Conservation (phyloP, 2,329 filamentous ascomycete genomes). For the Trichoderma koningiopsis region DNA sequence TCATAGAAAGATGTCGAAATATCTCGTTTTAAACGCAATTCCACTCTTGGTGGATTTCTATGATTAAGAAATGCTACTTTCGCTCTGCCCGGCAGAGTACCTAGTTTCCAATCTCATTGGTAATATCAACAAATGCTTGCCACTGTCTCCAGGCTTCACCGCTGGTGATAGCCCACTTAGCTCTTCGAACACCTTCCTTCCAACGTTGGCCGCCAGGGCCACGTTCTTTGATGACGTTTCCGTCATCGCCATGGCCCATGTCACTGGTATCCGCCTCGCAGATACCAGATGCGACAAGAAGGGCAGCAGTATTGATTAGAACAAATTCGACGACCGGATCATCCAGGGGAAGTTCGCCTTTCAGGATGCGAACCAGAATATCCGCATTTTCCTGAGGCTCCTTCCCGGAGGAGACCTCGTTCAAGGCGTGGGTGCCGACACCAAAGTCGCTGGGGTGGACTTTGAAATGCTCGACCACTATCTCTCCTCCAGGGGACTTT, state of each 20-base stretch:
- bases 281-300: slow-evolving; percentile 82
- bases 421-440: slow-evolving; percentile 70
- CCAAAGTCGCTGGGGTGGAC: slow-evolving; percentile 87
- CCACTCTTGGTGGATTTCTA: neutral
- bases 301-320: slow-evolving; percentile 86
- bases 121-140: slow-evolving; percentile 80
- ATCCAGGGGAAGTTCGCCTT: slow-evolving; percentile 70
- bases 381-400: slow-evolving; percentile 83
- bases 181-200: slow-evolving; percentile 91
- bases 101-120: slow-evolving; percentile 55
- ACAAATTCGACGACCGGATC: slow-evolving; percentile 92
- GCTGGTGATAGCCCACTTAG: slow-evolving; percentile 84
- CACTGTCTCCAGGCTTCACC: slow-evolving; percentile 84
- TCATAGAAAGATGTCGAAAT: neutral
- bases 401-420: slow-evolving; percentile 80
- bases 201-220: slow-evolving; percentile 86
- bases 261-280: slow-evolving; percentile 80
- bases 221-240: slow-evolving; percentile 75
- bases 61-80: neutral
- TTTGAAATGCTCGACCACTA: slow-evolving; percentile 73
- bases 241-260: slow-evolving; percentile 80
- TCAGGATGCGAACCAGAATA: slow-evolving; percentile 77
- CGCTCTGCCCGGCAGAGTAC: neutral
- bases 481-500: slow-evolving; percentile 42
- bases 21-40: neutral